Percentiles rank a stretch among this genome's conserved stretches.
Evolutionary conservation across 495 filamentous ascomycete genomes (phyloP).

Genomic region (Daldinia concentrica): DNA sequence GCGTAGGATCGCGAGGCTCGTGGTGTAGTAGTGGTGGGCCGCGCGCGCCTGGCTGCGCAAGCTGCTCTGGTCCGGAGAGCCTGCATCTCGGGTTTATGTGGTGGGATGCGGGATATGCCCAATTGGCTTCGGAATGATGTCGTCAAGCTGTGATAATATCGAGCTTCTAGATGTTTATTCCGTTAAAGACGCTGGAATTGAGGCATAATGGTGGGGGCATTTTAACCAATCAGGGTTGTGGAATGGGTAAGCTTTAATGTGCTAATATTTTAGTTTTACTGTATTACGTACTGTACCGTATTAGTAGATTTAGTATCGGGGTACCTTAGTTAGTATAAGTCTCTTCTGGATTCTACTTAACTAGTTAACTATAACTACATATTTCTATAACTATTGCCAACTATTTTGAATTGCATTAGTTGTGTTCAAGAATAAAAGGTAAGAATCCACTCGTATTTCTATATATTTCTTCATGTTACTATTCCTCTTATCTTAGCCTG

Average conservation of each 20-base stretch:
- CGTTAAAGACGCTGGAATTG: slow-evolving; percentile 32
- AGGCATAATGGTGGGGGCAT: slow-evolving; percentile 33
- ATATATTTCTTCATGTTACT: background rate
- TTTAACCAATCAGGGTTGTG: background rate
- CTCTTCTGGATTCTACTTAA: background rate
- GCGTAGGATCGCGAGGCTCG: slow-evolving; percentile 55
- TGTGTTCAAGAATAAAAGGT: no score
- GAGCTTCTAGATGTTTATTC: slow-evolving; percentile 13
- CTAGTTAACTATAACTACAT: background rate
- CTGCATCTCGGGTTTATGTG: slow-evolving; percentile 51
- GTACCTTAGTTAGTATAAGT: background rate
- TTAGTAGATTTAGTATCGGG: background rate
- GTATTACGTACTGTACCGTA: slow-evolving; percentile 1
- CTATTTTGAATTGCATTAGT: no score
- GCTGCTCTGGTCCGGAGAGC: slow-evolving; percentile 55
- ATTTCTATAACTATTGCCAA: background rate
- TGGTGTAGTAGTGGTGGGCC: slow-evolving; percentile 37
- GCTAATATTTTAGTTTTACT: slow-evolving; percentile 15
- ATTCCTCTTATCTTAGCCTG: slow-evolving; percentile 6
- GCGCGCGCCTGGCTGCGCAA: slow-evolving; percentile 50
- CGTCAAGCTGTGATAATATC: slow-evolving; percentile 21
- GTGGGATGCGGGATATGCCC: slow-evolving; percentile 21
- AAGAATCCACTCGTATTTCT: background rate
- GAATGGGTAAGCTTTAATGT: slow-evolving; percentile 24
- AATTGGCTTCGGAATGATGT: slow-evolving; percentile 41